These are phyloP conservation scores for Pyrenopolyporus hunteri DNA, from an alignment of 495 filamentous ascomycete species.

Conservation along the genomic window DNA sequence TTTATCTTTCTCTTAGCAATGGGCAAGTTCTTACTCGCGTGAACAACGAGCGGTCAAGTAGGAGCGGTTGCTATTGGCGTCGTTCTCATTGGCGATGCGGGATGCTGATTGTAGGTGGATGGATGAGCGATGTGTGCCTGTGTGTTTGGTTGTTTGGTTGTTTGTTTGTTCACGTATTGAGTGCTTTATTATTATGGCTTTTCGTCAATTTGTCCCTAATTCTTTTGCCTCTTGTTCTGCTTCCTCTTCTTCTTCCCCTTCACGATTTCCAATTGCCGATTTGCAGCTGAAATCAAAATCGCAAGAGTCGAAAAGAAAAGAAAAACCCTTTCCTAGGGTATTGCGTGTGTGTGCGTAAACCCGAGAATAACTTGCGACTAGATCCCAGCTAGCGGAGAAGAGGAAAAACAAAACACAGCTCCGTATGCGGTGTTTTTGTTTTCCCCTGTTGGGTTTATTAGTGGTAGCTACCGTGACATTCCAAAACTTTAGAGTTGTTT, in stretches of 20 bases:
- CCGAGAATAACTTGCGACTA: background rate
- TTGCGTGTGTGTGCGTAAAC: background rate
- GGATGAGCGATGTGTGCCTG: background rate
- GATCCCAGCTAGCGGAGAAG: constrained; percentile 5
- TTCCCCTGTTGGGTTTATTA: background rate
- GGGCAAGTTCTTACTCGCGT: too few relatives aligned
- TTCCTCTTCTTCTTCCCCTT: too few relatives aligned
- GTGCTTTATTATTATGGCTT: too few relatives aligned
- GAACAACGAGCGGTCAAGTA: constrained; percentile 8
- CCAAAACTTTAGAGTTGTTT: constrained; percentile 1
- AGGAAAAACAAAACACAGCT: background rate
- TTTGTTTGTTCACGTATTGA: too few relatives aligned
- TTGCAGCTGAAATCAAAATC: background rate
- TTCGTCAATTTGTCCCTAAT: too few relatives aligned
- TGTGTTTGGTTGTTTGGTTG: background rate
- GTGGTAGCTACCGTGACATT: background rate
- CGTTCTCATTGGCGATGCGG: constrained; percentile 19
- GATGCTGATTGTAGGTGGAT: constrained; percentile 10
- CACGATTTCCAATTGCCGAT: too few relatives aligned
- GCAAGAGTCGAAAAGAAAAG: background rate
- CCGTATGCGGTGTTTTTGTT: background rate
- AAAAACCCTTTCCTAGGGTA: background rate
- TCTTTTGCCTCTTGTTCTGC: too few relatives aligned
- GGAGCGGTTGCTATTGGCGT: constrained; percentile 4
- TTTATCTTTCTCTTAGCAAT: background rate